phyloP scores from a whole-genome alignment of 352 stramenopile genomes.

The Globisporangium lucens region DNA sequence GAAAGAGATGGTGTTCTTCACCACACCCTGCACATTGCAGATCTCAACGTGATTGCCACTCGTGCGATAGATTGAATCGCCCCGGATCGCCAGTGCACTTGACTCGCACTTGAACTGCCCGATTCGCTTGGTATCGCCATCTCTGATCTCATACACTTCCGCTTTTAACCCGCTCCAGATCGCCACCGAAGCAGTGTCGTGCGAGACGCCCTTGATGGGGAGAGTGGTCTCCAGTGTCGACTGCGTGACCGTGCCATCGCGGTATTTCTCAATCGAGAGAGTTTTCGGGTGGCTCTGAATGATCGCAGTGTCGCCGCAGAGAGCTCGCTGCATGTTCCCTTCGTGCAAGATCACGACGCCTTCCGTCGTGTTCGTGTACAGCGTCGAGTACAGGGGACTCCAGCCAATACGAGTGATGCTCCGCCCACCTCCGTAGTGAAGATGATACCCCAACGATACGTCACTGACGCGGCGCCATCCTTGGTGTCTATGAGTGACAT shows the following conservation, averaged over 20 bases:
- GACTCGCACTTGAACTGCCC: constrained; percentile 79
- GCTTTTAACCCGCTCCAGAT: constrained; percentile 85
- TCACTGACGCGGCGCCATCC: constrained; percentile 9
- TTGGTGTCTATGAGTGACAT: constrained; percentile 36
- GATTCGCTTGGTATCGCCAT: constrained; percentile 49
- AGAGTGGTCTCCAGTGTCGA: constrained; percentile 59
- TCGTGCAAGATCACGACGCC: constrained; percentile 82
- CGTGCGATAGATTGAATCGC: constrained; percentile 88
- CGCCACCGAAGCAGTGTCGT: constrained; percentile 71
- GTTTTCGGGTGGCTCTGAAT: constrained; percentile 77
- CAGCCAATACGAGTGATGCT: constrained; percentile 62
- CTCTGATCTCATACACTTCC: constrained; percentile 86
- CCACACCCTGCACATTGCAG: constrained; percentile 82
- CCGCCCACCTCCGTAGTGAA: constrained; percentile 51
- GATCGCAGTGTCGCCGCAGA: constrained; percentile 79
- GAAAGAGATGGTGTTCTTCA: constrained; percentile 89
- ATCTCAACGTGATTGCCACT: constrained; percentile 85
- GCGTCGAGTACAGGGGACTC: constrained; percentile 52
- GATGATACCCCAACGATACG: constrained; percentile 70
- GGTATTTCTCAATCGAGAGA: constrained; percentile 74
- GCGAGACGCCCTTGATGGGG: constrained; percentile 83
- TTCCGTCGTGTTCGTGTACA: constrained; percentile 72
- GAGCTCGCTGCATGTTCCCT: constrained; percentile 77
- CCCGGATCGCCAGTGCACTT: constrained; percentile 66
- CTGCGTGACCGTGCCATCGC: constrained; percentile 69